Evolutionary conservation across 2,329 filamentous ascomycete genomes (phyloP).

Genomic region (Fusarium sulawesiense): DNA sequence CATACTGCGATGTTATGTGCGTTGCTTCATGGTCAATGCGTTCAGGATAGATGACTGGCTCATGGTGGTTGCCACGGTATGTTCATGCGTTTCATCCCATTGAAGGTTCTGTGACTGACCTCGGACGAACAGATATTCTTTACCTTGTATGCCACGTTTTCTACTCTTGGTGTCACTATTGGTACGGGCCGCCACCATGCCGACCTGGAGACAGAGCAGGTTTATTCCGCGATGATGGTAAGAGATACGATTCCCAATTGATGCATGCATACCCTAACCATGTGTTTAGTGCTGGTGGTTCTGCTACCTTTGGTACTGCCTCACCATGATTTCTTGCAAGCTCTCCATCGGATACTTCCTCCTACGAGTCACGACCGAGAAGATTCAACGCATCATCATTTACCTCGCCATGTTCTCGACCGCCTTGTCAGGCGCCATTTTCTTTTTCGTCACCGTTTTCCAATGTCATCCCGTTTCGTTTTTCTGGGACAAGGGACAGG

Average conservation of each 20-base stretch:
- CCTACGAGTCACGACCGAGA: constrained; percentile 46
- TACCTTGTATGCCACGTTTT: constrained; percentile 26
- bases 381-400: constrained; percentile 40
- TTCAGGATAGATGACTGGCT: constrained; percentile 54
- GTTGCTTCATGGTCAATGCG: constrained; percentile 48
- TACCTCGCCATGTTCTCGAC: constrained; percentile 47
- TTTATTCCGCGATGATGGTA: constrained; percentile 49
- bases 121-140: constrained; percentile 45
- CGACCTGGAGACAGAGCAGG: constrained; percentile 43
- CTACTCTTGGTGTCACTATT: constrained; percentile 46
- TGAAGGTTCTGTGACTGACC: constrained; percentile 31
- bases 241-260: neutral
- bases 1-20: constrained; percentile 49
- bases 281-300: constrained; percentile 45
- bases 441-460: constrained; percentile 49
- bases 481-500: constrained; percentile 46
- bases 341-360: constrained; percentile 52
- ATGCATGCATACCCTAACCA: neutral
- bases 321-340: constrained; percentile 48
- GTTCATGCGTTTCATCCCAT: neutral
- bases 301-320: constrained; percentile 46
- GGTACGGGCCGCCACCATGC: constrained; percentile 52
- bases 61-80: constrained; percentile 50
- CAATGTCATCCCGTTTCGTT: constrained; percentile 47
- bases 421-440: constrained; percentile 44